Base-by-base conservation (phyloP, 768 basidiomycete genomes). In the Kwoniella sp. region DNA sequence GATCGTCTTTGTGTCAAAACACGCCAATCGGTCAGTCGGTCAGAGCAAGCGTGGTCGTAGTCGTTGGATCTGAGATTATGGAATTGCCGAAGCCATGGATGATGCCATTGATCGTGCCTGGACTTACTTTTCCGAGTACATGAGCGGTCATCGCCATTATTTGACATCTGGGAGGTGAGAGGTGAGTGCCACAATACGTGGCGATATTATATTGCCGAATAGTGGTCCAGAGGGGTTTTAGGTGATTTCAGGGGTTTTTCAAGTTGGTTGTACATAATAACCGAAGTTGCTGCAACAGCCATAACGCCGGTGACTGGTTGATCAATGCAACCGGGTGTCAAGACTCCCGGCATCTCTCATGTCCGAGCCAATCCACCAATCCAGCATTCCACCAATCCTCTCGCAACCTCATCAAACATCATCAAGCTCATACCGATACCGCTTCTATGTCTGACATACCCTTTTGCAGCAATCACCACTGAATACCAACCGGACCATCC, bases 91-190 rank as follows among this genome's bases (percentile, higher is more conserved):
- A 45, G 41, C 41, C n/a, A n/a, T n/a, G n/a, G 20, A 54, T 54
- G 53, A 54, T 54, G 53, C 53, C 53, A 54, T 54, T 30, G 26
- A 54, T 29, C 53, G 53, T 54, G 53, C 53, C 53, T 54, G 20
- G 29, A 7, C 7, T 5, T 8, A 15, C 11, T 52, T 20, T 9
- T 41, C 9, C 9, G 50, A 23, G 28, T 52, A 52, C 22, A 17
- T 52, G 30, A 30, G 28, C 53, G 53, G 53, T 54, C 4, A 54
- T n/a, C 30, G 53, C 53, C 53, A 54, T 30, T 29, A 9, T 11
- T 37, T 37, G 34, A 9, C 9, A 45, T 20, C 8, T n/a, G n/a
- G n/a, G n/a, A n/a, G n/a, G n/a, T n/a, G n/a, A n/a, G n/a, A n/a
- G n/a, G n/a, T n/a, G 20, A 17, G 17, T 45, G 41, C 41, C 41